Percentiles rank a stretch among this genome's conserved stretches.
Conservation (phyloP, 805 yeast species). For the Schwanniomyces vanrijiae region DNA sequence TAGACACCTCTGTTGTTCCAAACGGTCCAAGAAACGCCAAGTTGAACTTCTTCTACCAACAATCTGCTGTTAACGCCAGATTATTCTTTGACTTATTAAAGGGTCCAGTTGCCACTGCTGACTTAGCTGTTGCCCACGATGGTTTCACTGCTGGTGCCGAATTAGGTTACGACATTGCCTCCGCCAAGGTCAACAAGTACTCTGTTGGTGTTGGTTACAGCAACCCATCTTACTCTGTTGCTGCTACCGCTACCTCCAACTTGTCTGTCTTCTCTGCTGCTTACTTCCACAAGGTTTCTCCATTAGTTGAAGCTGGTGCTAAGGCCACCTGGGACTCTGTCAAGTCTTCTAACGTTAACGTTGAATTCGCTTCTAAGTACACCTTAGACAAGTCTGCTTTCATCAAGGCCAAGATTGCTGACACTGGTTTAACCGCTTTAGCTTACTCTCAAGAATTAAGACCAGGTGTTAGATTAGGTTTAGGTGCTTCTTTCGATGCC, state of each 20-base stretch:
- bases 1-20: constrained; percentile 86
- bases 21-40: constrained; percentile 82
- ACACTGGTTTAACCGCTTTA: constrained; percentile 90
- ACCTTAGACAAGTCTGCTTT: constrained; percentile 82
- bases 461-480: constrained; percentile 95
- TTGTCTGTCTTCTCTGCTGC: constrained; percentile 90
- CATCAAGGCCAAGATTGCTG: constrained; percentile 96
- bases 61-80: constrained; percentile 90
- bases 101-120: constrained; percentile 95
- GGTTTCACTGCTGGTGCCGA: constrained; percentile 97
- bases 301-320: constrained; percentile 94
- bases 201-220: constrained; percentile 92
- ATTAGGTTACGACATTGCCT: constrained; percentile 91
- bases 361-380: constrained; percentile 97
- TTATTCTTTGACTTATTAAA: constrained; percentile 92
- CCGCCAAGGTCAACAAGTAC: constrained; percentile 91
- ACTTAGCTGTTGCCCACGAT: constrained; percentile 90
- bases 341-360: constrained; percentile 75
- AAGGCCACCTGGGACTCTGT: constrained; percentile 95
- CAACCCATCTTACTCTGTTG: constrained; percentile 82
- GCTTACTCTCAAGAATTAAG: constrained; percentile 93
- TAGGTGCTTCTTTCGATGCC: constrained; percentile 96
- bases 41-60: constrained; percentile 86
- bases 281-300: constrained; percentile 93
- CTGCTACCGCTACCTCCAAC: constrained; percentile 82